phyloP scores from a whole-genome alignment of 331 rosid genomes.

The Acacia pycnantha region DNA sequence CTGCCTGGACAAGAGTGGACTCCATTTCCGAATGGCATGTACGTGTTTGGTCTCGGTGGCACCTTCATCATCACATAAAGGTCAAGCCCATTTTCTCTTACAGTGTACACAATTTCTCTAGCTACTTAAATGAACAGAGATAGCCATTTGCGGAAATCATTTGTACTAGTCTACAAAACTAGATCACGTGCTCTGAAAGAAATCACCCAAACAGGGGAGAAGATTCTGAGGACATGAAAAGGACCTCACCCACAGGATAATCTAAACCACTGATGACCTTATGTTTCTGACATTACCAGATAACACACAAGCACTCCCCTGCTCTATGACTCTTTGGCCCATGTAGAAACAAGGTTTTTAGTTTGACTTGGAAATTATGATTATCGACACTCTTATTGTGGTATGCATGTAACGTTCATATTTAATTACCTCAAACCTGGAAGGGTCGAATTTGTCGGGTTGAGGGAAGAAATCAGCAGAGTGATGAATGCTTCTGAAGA shows the following conservation, averaged over 20 bases:
- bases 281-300: slow-evolving; percentile 44
- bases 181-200: slow-evolving; percentile 61
- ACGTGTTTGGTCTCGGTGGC: slow-evolving; percentile 87
- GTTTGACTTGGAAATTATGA: not conserved
- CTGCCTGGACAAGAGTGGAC: slow-evolving; percentile 95
- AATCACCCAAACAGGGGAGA: slow-evolving; percentile 25
- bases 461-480: slow-evolving; percentile 76
- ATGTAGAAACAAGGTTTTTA: not conserved
- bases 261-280: slow-evolving; percentile 44
- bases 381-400: not conserved
- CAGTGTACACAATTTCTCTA: not conserved
- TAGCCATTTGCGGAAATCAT: not conserved
- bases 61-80: slow-evolving; percentile 62
- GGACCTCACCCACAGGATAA: slow-evolving; percentile 20
- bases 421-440: slow-evolving; percentile 76
- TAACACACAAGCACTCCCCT: slow-evolving; percentile 1
- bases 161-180: slow-evolving; percentile 39
- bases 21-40: slow-evolving; percentile 92
- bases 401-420: not conserved
- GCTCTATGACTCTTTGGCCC: too few relatives aligned
- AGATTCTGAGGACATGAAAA: not conserved
- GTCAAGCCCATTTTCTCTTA: not conserved
- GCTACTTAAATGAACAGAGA: not conserved
- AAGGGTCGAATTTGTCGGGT: slow-evolving; percentile 86
- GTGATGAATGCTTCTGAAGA: slow-evolving; percentile 91